These are phyloP conservation scores for Neofusicoccum kwambonambiense DNA, from an alignment of 2,329 filamentous ascomycete genomes.

Conservation along the genomic window DNA sequence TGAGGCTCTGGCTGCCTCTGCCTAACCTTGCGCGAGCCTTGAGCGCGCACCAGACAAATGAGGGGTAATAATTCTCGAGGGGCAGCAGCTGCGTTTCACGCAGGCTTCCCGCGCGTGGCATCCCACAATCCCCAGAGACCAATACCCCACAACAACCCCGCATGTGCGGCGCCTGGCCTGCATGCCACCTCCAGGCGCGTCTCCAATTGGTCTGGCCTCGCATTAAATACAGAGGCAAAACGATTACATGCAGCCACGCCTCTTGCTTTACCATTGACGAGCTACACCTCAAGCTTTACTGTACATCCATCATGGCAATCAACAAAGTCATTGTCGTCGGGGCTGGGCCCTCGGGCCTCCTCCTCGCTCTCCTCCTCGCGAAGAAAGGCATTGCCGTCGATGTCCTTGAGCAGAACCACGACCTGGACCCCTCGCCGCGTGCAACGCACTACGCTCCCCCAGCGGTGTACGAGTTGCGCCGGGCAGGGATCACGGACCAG, in stretches of 20 bases:
- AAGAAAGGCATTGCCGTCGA: constrained; percentile 49
- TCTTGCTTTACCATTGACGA: background rate
- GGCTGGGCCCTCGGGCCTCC: constrained; percentile 32
- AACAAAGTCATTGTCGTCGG: constrained; percentile 26
- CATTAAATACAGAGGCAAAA: background rate
- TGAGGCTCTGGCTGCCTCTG: too few relatives aligned
- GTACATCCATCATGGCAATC: background rate
- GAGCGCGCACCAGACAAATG: background rate
- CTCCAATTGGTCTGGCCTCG: background rate
- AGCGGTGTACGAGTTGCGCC: constrained; percentile 53
- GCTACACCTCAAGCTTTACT: background rate
- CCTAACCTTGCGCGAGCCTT: too few relatives aligned
- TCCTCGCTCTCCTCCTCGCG: constrained; percentile 47
- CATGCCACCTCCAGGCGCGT: background rate
- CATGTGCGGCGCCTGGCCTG: background rate
- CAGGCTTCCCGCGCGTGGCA: too few relatives aligned
- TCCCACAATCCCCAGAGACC: background rate
- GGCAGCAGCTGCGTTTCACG: background rate
- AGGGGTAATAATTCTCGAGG: background rate
- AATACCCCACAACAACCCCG: background rate
- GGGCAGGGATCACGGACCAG: constrained; percentile 55
- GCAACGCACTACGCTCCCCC: constrained; percentile 59
- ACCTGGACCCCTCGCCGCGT: constrained; percentile 56
- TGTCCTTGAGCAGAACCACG: constrained; percentile 52
- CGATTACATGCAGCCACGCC: too few relatives aligned